Base-by-base conservation (phyloP, 192 early-diverging fungal species). In the Backusella tarrabulga region DNA sequence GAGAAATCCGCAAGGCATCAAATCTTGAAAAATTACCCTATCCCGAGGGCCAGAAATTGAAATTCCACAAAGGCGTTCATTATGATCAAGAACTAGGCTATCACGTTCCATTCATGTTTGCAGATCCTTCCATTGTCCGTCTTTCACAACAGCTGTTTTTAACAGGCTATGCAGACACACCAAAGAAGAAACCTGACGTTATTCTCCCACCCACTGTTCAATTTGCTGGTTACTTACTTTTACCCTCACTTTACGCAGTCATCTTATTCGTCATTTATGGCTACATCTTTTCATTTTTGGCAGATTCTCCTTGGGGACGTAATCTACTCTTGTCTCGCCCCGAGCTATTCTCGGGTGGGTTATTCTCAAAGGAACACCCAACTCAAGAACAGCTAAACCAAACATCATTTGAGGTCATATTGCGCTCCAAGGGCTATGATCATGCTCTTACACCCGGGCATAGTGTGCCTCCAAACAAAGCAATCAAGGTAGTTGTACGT, bases 151-250 rank as follows among this genome's bases (percentile, higher is more conserved):
- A 90, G 69, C 17, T 89, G 29, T 84, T 86, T 34, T 46, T 90
- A 14, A 82, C 83, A 56, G 80, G 85, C 63, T 81, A 86, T 50
- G 85, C 83, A 26, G 75, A 77, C 7, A 40, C 56, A 6, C 54
- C 73, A 15, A 79, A 35, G 0, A 78, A 80, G 67, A 73, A 83
- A 74, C 83, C 86, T 21, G 81, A 83, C 52, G 71, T 52, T n/a
- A 36, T 71, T 1, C 66, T 82, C 17, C 84, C 81, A 29, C 87
- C 86, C 5, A 80, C 88, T 2, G 82, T 89, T 19, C 91, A 92
- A 34, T 92, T 92, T 72, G 80, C 86, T 9, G 90, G 87, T 0
- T 93, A 93, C 67, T 78, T 90, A 41, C 82, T 87, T 14, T 78
- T 90, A 29, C 81, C 85, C 12, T 83, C 81, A 0, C 76, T 87